These are phyloP conservation scores for Penicillium verhagenii DNA, from an alignment of 495 filamentous ascomycete species.

Conservation along the genomic window DNA sequence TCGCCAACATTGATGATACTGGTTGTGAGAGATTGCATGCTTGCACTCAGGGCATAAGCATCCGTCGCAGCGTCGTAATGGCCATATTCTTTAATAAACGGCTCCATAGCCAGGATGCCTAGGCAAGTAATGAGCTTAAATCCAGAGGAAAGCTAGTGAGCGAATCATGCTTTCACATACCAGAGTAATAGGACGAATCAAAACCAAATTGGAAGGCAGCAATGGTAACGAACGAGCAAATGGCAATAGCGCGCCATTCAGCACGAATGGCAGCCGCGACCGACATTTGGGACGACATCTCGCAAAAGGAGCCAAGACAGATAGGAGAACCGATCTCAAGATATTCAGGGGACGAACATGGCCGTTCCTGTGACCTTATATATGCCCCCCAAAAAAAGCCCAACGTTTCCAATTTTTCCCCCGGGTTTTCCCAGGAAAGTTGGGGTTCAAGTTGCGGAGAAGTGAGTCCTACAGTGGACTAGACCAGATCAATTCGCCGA, in stretches of 20 bases:
- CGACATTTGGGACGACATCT: not conserved
- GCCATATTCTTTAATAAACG: not conserved
- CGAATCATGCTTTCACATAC: not conserved
- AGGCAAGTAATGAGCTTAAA: not conserved
- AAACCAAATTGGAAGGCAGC: slow-evolving; percentile 1
- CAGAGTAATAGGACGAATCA: not conserved
- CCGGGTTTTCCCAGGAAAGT: not conserved
- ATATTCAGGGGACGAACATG: not conserved
- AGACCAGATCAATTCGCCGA: not conserved
- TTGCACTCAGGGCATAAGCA: not conserved
- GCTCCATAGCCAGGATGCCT: not conserved
- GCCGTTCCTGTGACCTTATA: not conserved
- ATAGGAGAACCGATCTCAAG: not conserved
- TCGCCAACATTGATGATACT: not conserved
- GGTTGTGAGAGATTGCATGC: not conserved
- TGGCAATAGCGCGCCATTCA: slow-evolving; percentile 1
- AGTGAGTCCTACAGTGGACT: too few relatives aligned
- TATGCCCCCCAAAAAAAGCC: not conserved
- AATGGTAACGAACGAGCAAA: not conserved
- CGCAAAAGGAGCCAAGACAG: not conserved
- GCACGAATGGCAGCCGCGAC: not conserved
- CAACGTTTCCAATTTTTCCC: not conserved
- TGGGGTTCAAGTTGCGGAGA: not conserved
- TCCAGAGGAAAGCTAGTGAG: not conserved
- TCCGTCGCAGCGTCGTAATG: not conserved